Conservation (phyloP, 179 eudicot species). For the Drosera spatulata region DNA sequence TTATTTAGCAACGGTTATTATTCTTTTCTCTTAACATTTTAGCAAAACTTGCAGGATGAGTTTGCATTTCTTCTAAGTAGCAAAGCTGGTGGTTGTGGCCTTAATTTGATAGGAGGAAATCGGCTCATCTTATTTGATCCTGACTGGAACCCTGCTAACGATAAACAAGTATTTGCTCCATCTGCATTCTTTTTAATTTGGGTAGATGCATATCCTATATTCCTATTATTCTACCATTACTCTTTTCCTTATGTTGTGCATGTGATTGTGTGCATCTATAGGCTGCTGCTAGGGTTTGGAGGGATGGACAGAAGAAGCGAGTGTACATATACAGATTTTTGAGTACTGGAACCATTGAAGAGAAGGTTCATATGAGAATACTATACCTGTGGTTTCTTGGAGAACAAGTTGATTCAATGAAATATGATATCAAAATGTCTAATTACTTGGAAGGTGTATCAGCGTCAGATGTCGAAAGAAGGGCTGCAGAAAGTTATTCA, state of each 20-base stretch:
- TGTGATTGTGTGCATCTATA: conserved; percentile 13
- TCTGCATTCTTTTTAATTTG: neutral
- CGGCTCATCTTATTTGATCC: conserved; percentile 97
- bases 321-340: conserved; percentile 93
- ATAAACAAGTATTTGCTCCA: conserved; percentile 69
- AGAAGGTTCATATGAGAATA: conserved; percentile 44
- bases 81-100: conserved; percentile 99
- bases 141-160: conserved; percentile 99
- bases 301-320: conserved; percentile 99
- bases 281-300: conserved; percentile 99
- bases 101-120: conserved; percentile 97
- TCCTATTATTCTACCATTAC: neutral
- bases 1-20: neutral
- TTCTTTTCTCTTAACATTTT: conserved; percentile 3
- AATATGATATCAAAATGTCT: neutral
- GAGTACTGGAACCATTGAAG: conserved; percentile 97
- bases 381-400: too few relatives aligned
- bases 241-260: neutral
- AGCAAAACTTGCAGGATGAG: conserved; percentile 66
- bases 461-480: conserved; percentile 99
- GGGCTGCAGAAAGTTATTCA: conserved; percentile 98
- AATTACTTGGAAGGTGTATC: conserved; percentile 63
- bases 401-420: neutral
- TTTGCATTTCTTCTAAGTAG: conserved; percentile 98
- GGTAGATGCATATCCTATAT: neutral